Percentiles rank a stretch among this genome's conserved stretches.
phyloP scores from a whole-genome alignment of 805 yeast genomes.

The Wickerhamiella spandovensis region DNA sequence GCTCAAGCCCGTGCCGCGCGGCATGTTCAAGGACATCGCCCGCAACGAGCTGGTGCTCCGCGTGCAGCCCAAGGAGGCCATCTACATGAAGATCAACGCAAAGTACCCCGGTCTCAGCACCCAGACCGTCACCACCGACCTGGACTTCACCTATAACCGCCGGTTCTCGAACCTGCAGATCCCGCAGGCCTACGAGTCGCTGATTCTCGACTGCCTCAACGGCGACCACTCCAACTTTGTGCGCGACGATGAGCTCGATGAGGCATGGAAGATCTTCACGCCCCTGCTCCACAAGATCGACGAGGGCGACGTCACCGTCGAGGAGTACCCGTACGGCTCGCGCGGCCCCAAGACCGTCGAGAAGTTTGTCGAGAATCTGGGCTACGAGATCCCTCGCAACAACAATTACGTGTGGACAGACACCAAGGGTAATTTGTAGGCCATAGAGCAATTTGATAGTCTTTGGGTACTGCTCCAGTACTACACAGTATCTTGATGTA shows the following conservation, averaged over 20 bases:
- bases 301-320: conserved; percentile 43
- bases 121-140: conserved; percentile 71
- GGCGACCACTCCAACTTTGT: conserved; percentile 97
- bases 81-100: conserved; percentile 83
- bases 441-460: background rate
- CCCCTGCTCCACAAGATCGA: conserved; percentile 77
- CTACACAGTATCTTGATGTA: too few relatives aligned
- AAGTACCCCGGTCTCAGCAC: conserved; percentile 87
- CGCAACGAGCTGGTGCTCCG: conserved; percentile 90
- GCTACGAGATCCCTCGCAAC: conserved; percentile 27
- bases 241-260: conserved; percentile 92
- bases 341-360: conserved; percentile 68
- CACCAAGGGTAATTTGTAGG: background rate
- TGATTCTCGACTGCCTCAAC: conserved; percentile 75
- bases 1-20: conserved; percentile 73
- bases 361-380: conserved; percentile 51
- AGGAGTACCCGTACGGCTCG: conserved; percentile 72
- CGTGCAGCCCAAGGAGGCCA: conserved; percentile 89
- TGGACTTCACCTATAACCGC: conserved; percentile 71
- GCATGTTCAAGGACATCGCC: conserved; percentile 67
- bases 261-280: conserved; percentile 86
- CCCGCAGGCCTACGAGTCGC: conserved; percentile 95
- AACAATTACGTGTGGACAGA: conserved; percentile 1
- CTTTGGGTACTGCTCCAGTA: too few relatives aligned
- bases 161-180: conserved; percentile 84